Evolutionary conservation across 2,329 filamentous ascomycete species (phyloP), one percentile per base, ranked within the genome.

Genomic region (Arthroderma uncinatum): DNA sequence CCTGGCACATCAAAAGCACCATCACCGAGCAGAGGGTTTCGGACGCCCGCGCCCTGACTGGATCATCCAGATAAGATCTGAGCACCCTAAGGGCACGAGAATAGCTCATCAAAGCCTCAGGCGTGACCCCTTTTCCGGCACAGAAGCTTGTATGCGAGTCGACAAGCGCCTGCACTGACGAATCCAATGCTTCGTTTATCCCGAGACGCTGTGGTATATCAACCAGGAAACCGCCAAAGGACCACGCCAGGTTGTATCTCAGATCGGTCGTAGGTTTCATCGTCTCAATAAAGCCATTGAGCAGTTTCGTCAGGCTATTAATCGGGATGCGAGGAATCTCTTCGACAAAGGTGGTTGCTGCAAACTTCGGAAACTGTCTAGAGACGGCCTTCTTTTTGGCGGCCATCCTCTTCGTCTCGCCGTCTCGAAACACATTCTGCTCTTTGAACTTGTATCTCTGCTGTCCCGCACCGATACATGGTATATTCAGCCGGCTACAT

Each of bases 381-480:
- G 14, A 19, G 23, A 25, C 44, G 25, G 21, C 16, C 44, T 48
- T 48, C 44, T 48, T 48, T 8, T 21, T 48, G n/a, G 21, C n/a
- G 14, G 23, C 12, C 14, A 19, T 9, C 16, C 21, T 36, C 44
- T 40, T 33, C 19, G 56, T 34, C 23, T 28, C 14, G 19, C 33
- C 12, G 16, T 36, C n/a, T 36, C 10, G 23, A 34, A 16, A 28
- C 19, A n/a, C 12, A 14, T 47, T 34, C 33, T 54, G 33, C 37
- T 77, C 68, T 59, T 76, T 74, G 65, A 79, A 79, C 65, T 77
- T 79, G 67, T 70, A 79, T 48, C 78, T 70, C 56, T 73, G 69
- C 62, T 75, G 67, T 2, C 78, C 78, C 2, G 71, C 71, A 8
- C 77, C 78, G 25, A 76, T 60, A 57, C 78, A 79, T 1, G 64